These are phyloP conservation scores for Eucalyptus marginata DNA, from an alignment of 345 rosid genomes.

Conservation along the genomic window DNA sequence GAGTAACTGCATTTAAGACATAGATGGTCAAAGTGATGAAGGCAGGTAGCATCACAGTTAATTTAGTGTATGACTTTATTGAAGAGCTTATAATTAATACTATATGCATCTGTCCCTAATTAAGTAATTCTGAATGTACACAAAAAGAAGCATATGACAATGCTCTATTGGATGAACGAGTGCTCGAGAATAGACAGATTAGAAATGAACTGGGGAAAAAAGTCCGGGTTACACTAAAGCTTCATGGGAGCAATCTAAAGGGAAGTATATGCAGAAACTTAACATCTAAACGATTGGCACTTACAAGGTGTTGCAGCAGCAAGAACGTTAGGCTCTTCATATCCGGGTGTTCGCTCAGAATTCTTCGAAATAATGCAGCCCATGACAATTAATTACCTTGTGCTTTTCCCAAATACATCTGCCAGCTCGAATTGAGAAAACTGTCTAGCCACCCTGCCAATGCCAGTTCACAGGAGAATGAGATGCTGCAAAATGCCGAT, in stretches of 20 bases:
- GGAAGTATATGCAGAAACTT: not conserved
- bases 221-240: not conserved
- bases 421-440: not conserved
- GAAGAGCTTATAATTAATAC: not conserved
- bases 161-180: not conserved
- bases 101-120: not conserved
- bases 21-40: not conserved
- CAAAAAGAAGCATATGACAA: not conserved
- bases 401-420: not conserved
- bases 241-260: not conserved
- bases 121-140: not conserved
- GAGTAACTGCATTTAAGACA: slow-evolving; percentile 42
- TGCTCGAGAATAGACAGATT: not conserved
- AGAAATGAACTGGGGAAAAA: not conserved
- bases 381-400: slow-evolving; percentile 3
- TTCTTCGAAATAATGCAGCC: slow-evolving; percentile 34
- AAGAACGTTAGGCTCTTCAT: slow-evolving; percentile 53
- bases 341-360: slow-evolving; percentile 21
- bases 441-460: not conserved
- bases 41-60: not conserved
- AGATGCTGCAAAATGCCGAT: not conserved
- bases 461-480: not conserved
- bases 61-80: not conserved
- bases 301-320: slow-evolving; percentile 74
- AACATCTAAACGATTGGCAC: not conserved